phyloP scores from a whole-genome alignment of 345 rosid species.

The Aethionema arabicum region DNA sequence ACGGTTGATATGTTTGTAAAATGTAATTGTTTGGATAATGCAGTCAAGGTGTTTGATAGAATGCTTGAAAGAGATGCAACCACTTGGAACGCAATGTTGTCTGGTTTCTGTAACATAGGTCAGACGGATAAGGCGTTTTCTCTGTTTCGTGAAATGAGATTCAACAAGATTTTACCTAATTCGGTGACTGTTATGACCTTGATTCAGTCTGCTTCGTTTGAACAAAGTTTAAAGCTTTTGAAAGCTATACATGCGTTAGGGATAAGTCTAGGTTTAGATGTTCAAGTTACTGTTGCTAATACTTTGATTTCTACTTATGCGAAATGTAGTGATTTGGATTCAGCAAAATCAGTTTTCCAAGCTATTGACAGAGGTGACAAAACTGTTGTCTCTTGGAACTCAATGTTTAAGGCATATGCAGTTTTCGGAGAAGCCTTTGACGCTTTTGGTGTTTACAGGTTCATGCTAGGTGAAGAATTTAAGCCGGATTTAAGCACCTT shows the following conservation, averaged over 20 bases:
- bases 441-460: constrained; percentile 45
- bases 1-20: constrained; percentile 48
- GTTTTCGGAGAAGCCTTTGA: constrained; percentile 31
- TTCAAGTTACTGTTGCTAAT: constrained; percentile 54
- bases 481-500: constrained; percentile 57
- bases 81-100: constrained; percentile 62
- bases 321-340: constrained; percentile 54
- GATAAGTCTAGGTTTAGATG: constrained; percentile 48
- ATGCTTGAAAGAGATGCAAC: constrained; percentile 58
- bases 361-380: constrained; percentile 39
- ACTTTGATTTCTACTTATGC: constrained; percentile 61
- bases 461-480: constrained; percentile 53
- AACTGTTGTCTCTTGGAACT: constrained; percentile 57
- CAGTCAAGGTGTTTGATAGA: constrained; percentile 45
- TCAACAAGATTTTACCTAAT: constrained; percentile 44
- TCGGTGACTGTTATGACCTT: constrained; percentile 55
- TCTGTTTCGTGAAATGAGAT: constrained; percentile 50
- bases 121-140: constrained; percentile 25
- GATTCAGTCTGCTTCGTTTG: constrained; percentile 34
- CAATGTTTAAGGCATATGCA: constrained; percentile 60
- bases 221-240: constrained; percentile 31
- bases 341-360: constrained; percentile 48
- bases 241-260: constrained; percentile 52
- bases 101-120: constrained; percentile 51
- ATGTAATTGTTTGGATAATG: constrained; percentile 39